phyloP scores from a whole-genome alignment of 306 rosid genomes.

The Phaseolus lunatus region DNA sequence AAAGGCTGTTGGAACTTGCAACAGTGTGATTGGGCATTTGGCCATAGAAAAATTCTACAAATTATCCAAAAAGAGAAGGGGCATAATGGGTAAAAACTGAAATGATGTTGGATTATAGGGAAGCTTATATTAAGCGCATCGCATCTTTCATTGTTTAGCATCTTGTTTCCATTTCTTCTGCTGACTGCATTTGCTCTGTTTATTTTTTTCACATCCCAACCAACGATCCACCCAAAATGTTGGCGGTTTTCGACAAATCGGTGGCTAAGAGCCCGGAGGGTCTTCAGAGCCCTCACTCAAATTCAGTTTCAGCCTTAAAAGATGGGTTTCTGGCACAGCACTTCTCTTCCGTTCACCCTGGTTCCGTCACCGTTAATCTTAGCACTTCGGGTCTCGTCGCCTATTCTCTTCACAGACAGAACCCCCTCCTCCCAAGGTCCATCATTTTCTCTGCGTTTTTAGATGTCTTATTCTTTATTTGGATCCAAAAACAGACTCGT shows the following conservation, averaged over 20 bases:
- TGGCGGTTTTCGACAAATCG: slow-evolving; percentile 87
- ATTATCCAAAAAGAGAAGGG: slow-evolving; percentile 33
- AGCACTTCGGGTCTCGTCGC: slow-evolving; percentile 69
- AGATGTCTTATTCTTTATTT: not conserved
- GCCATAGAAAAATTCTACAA: not conserved
- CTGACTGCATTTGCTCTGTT: not conserved
- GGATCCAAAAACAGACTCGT: not conserved
- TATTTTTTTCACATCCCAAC: not conserved
- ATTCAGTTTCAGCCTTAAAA: slow-evolving; percentile 69
- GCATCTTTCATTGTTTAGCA: not conserved
- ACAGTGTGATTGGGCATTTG: not conserved
- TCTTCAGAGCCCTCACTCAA: slow-evolving; percentile 69
- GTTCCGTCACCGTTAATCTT: slow-evolving; percentile 73
- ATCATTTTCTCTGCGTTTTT: not conserved
- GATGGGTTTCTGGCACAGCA: slow-evolving; percentile 72
- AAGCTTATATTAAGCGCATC: slow-evolving; percentile 23
- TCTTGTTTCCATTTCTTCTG: not conserved
- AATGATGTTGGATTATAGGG: not conserved
- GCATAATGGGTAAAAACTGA: slow-evolving; percentile 33
- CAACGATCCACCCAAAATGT: slow-evolving; percentile 60
- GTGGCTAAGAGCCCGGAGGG: slow-evolving; percentile 91
- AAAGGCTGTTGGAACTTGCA: not conserved
- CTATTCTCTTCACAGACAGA: slow-evolving; percentile 70
- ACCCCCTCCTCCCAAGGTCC: slow-evolving; percentile 91
- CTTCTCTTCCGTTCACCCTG: slow-evolving; percentile 70